These are phyloP conservation scores for Aspergillus ustus DNA, from an alignment of 2,329 filamentous ascomycete species.

Conservation along the genomic window DNA sequence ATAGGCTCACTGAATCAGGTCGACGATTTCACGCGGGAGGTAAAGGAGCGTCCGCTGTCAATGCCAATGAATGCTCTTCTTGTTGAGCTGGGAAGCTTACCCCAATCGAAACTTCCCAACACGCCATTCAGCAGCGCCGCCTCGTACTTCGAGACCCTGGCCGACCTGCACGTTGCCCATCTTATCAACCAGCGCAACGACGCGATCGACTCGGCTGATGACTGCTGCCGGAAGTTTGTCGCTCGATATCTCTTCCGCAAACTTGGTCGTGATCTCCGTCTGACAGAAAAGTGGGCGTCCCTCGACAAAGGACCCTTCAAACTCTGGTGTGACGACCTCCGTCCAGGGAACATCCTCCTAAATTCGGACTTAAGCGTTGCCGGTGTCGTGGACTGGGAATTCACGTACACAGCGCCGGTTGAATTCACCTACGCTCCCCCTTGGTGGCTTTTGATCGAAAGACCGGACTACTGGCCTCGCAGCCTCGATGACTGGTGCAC, in stretches of 20 bases:
- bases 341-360: slow-evolving; percentile 21
- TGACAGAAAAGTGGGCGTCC: slow-evolving; percentile 20
- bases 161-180: slow-evolving; percentile 50
- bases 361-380: slow-evolving; percentile 15
- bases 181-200: slow-evolving; percentile 46
- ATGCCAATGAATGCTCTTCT: slow-evolving; percentile 49
- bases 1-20: slow-evolving; percentile 21
- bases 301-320: slow-evolving; percentile 30
- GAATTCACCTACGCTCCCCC: slow-evolving; percentile 24
- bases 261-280: slow-evolving; percentile 20
- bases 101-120: slow-evolving; percentile 22
- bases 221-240: slow-evolving; percentile 27
- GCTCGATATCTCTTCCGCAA: slow-evolving; percentile 26
- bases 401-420: slow-evolving; percentile 24
- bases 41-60: slow-evolving; percentile 43
- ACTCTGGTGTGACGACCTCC: slow-evolving; percentile 28
- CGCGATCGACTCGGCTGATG: slow-evolving; percentile 33
- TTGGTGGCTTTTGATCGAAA: slow-evolving; percentile 27
- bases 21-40: slow-evolving; percentile 24
- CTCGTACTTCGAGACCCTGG: slow-evolving; percentile 46
- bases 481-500: slow-evolving; percentile 25
- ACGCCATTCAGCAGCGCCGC: slow-evolving; percentile 35
- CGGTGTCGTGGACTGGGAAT: slow-evolving; percentile 28
- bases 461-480: slow-evolving; percentile 24
- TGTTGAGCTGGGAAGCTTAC: slow-evolving; percentile 27